Evolutionary conservation across 768 basidiomycete species (phyloP).

Genomic region (Lactarius hengduanensis): DNA sequence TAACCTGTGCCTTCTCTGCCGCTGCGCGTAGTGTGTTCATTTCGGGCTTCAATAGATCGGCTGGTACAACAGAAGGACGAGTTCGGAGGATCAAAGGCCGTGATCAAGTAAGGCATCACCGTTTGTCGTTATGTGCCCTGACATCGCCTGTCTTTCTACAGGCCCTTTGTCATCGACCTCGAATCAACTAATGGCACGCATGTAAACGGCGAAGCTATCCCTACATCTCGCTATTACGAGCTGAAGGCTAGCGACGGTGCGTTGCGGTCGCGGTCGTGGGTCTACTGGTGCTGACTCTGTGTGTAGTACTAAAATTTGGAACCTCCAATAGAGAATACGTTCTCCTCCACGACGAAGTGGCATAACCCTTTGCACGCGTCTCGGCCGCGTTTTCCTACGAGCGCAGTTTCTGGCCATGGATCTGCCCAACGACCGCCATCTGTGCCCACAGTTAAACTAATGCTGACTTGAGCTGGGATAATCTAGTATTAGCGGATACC

Average conservation of each 20-base stretch:
- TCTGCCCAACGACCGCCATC: background rate
- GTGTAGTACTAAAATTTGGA: constrained; percentile 81
- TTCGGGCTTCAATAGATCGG: constrained; percentile 53
- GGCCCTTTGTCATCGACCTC: constrained; percentile 95
- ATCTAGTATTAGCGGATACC: too few relatives aligned
- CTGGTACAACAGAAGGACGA: constrained; percentile 86
- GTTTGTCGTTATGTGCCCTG: background rate
- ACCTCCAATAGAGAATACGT: constrained; percentile 82
- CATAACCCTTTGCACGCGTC: constrained; percentile 19
- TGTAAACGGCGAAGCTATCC: constrained; percentile 86
- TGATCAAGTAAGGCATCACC: constrained; percentile 67
- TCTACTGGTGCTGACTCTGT: constrained; percentile 17
- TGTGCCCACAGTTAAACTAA: background rate
- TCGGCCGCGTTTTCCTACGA: background rate
- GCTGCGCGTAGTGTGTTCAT: constrained; percentile 6
- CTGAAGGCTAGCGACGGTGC: constrained; percentile 74
- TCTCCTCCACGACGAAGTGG: constrained; percentile 74
- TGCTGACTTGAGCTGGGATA: background rate
- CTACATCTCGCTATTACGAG: constrained; percentile 84
- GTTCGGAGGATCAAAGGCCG: constrained; percentile 72
- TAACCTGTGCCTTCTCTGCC: constrained; percentile 15
- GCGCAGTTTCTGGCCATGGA: background rate
- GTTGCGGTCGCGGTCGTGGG: constrained; percentile 30
- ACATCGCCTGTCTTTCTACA: constrained; percentile 35
- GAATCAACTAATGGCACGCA: constrained; percentile 97